Evolutionary conservation across 2,329 filamentous ascomycete species (phyloP).

Genomic region (Colletotrichum karsti): DNA sequence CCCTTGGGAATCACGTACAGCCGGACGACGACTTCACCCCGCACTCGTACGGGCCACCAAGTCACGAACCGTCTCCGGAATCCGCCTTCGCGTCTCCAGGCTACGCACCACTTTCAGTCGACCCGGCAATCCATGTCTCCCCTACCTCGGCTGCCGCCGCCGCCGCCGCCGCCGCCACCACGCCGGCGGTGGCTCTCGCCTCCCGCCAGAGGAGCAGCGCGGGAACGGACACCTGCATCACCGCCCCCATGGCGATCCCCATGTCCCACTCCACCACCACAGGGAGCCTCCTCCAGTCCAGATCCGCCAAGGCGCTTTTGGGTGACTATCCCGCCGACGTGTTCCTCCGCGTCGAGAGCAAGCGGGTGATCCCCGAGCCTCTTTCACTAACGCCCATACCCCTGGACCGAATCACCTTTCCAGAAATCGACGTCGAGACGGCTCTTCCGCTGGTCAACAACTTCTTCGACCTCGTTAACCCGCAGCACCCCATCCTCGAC

Average conservation of each 20-base stretch:
- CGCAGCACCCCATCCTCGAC: not conserved
- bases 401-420: not conserved
- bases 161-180: not conserved
- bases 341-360: not conserved
- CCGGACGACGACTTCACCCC: not conserved
- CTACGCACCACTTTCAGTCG: not conserved
- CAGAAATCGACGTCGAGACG: not conserved
- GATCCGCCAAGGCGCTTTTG: not conserved
- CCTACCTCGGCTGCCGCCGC: not conserved
- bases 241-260: not conserved
- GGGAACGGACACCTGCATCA: too few relatives aligned
- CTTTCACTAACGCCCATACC: not conserved
- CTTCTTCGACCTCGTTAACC: not conserved
- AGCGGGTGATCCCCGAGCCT: not conserved
- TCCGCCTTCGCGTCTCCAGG: not conserved
- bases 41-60: not conserved
- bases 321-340: not conserved
- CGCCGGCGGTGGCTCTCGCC: too few relatives aligned
- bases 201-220: too few relatives aligned
- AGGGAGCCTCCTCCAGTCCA: not conserved
- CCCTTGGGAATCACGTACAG: not conserved
- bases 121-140: not conserved
- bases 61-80: not conserved
- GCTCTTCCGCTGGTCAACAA: not conserved
- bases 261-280: not conserved